These are phyloP conservation scores for Coffea eugenioides DNA, from an alignment of 257 asterid species.

Conservation along the genomic window DNA sequence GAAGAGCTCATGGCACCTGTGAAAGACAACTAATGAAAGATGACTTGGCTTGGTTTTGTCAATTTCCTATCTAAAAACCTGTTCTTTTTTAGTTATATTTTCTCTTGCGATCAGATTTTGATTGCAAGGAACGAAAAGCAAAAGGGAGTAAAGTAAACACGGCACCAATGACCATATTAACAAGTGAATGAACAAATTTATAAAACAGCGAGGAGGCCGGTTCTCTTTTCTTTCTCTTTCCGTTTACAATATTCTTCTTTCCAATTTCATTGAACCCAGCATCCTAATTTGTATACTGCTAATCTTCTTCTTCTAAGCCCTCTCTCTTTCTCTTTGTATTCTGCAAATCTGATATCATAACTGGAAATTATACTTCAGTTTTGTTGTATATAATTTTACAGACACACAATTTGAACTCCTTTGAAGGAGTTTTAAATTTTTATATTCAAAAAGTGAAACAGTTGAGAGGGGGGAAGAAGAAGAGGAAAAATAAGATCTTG, in stretches of 20 bases:
- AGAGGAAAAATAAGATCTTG: slow-evolving; percentile 37
- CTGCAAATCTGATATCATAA: slow-evolving; percentile 1
- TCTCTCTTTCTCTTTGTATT: neutral
- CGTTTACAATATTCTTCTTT: neutral
- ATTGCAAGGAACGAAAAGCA: slow-evolving; percentile 1
- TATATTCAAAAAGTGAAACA: slow-evolving; percentile 5
- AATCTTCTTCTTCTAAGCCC: neutral
- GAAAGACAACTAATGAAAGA: neutral
- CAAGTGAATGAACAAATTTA: neutral
- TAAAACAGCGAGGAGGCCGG: neutral
- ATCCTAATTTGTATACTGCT: neutral
- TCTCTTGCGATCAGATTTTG: neutral
- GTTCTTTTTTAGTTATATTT: neutral
- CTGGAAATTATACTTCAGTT: neutral
- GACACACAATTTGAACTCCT: neutral
- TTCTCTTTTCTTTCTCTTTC: neutral
- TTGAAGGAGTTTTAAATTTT: neutral
- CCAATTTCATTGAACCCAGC: neutral
- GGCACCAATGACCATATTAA: neutral
- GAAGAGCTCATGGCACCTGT: neutral
- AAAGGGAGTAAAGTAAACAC: neutral
- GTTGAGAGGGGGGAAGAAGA: slow-evolving; percentile 8
- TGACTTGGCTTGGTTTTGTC: neutral
- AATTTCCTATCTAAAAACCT: neutral
- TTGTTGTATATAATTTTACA: neutral